These are phyloP conservation scores for Schoenoplectus triqueter DNA, from an alignment of 202 grass and related monocot species.

Conservation along the genomic window DNA sequence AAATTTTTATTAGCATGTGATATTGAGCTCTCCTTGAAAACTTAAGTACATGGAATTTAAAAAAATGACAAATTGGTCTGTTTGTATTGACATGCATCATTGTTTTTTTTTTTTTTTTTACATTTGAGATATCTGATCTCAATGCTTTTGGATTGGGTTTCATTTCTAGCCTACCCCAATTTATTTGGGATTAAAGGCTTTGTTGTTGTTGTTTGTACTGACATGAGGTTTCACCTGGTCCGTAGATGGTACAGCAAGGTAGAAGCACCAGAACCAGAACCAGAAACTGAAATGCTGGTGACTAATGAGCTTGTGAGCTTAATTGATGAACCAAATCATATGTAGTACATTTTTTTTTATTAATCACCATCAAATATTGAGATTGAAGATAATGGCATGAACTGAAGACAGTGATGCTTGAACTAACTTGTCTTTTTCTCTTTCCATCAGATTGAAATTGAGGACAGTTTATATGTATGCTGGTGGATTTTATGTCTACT, in stretches of 20 bases:
- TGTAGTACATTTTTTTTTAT: not conserved
- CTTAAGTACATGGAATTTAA: not conserved
- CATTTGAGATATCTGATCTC: too few species aligned
- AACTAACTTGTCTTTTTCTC: not conserved
- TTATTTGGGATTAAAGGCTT: too few species aligned
- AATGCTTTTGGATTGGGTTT: too few species aligned
- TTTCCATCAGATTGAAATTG: constrained; percentile 65
- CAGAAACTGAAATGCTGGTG: not conserved
- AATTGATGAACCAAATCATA: not conserved
- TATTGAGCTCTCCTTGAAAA: constrained; percentile 23
- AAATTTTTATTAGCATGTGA: constrained; percentile 5
- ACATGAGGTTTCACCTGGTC: not conserved
- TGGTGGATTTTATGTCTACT: constrained; percentile 94
- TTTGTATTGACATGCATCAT: too few species aligned
- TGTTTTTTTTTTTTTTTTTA: too few species aligned
- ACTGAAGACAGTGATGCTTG: not conserved
- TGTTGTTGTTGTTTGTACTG: too few species aligned
- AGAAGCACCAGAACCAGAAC: not conserved
- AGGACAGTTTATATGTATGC: constrained; percentile 96
- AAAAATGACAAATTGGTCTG: not conserved
- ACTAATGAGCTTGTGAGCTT: constrained; percentile 19
- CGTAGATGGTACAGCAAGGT: constrained; percentile 22
- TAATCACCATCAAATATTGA: not conserved
- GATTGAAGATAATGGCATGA: not conserved
- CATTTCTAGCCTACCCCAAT: too few species aligned